Evolutionary conservation across 306 rosid genomes (phyloP), one percentile per base, ranked within the genome.

Genomic region (Quercus dentata): DNA sequence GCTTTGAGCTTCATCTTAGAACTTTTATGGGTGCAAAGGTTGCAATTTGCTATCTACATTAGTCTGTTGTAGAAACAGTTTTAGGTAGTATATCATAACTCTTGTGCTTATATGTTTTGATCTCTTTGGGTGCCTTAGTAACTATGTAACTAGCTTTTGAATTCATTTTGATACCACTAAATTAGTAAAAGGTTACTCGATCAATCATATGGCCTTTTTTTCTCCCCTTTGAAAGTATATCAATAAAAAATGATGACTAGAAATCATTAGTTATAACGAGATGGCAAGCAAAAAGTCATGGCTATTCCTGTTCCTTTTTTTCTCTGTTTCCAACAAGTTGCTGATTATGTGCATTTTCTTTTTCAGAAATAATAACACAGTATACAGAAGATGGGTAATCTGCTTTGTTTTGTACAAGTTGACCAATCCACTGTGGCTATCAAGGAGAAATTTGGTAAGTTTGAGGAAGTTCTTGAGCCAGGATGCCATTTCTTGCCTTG

Each of bases 401-500:
- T 88, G 57, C 25, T 90, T 0, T 86, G 98, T 83, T 91, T 89
- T 11, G 80, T 88, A 55, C 91, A 92, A 94, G 97, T 94, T 74
- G 97, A 85, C 46, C 97, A 94, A 75, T 91, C 98, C 18, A 83
- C 81, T 0, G 97, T 94, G 69, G 98, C 94, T 78, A 87, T 94
- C 56, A 91, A 78, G 84, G 98, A 94, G 84, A 76, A 75, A 69
- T 94, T 91, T 78, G 98, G 98, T 8, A 84, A 72, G 82, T 94
- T 82, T 82, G 90, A 89, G 52, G 78, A 86, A 18, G 94, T 94
- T 38, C 92, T 94, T 83, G 87, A 91, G 79, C 98, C 98, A 7
- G 98, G 98, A 78, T 94, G 93, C 81, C 97, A 94, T 87, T 94
- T 92, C 77, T 54, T 94, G 87, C 98, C 98, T 69, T 92, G 94